Evolutionary conservation across 2,329 filamentous ascomycete species (phyloP).

Genomic region (Chaetomium globosum): DNA sequence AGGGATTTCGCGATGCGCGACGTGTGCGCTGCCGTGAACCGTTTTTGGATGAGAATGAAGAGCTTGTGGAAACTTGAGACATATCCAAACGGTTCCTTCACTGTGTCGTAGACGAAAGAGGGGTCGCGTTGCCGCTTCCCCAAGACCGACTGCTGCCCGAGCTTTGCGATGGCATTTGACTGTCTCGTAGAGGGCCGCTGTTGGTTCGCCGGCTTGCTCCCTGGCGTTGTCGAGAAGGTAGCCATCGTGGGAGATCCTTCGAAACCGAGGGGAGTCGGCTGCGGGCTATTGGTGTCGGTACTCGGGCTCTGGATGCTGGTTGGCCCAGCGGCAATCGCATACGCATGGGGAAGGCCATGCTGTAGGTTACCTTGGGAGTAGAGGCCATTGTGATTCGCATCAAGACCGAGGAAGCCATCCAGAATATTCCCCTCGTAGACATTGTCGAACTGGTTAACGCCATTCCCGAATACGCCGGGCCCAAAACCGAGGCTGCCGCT

Average conservation of each 20-base stretch:
- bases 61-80: slow-evolving; percentile 87
- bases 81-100: slow-evolving; percentile 90
- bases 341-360: slow-evolving; percentile 66
- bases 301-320: slow-evolving; percentile 65
- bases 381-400: slow-evolving; percentile 51
- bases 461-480: slow-evolving; percentile 56
- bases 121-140: slow-evolving; percentile 70
- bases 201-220: slow-evolving; percentile 37
- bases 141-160: slow-evolving; percentile 54
- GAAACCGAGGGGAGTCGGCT: slow-evolving; percentile 55
- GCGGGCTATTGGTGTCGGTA: slow-evolving; percentile 65
- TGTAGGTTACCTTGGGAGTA: slow-evolving; percentile 62
- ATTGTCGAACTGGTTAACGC: slow-evolving; percentile 53
- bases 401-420: slow-evolving; percentile 57
- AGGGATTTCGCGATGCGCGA: slow-evolving; percentile 84
- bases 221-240: slow-evolving; percentile 39
- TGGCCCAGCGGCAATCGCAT: slow-evolving; percentile 65
- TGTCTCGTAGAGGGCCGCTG: slow-evolving; percentile 49
- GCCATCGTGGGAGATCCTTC: slow-evolving; percentile 57
- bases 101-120: slow-evolving; percentile 82
- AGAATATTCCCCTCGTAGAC: slow-evolving; percentile 56
- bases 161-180: slow-evolving; percentile 48
- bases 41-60: slow-evolving; percentile 75
- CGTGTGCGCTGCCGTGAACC: slow-evolving; percentile 76
- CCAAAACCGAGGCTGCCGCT: slow-evolving; percentile 47